phyloP scores from a whole-genome alignment of 1,284 basidiomycete species.

The Anthracocystis panici-leucophaei region DNA sequence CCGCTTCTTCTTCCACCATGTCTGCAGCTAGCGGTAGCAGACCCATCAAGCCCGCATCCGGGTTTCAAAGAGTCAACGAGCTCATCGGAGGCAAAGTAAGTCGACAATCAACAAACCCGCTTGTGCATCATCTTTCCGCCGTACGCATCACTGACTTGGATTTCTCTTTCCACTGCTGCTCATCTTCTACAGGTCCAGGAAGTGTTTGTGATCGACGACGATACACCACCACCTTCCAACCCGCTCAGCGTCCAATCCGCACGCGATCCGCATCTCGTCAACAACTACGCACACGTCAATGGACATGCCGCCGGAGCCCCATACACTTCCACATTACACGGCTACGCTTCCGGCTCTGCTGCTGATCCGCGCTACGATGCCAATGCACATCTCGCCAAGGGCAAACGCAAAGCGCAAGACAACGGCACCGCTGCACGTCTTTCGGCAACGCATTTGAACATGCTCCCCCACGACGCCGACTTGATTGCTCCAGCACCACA shows the following conservation, averaged over 20 bases:
- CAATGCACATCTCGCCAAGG: slow-evolving; percentile 33
- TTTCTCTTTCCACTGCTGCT: background rate
- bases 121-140: background rate
- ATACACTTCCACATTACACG: slow-evolving; percentile 28
- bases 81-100: slow-evolving; percentile 60
- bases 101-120: background rate
- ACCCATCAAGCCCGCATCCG: slow-evolving; percentile 26
- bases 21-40: slow-evolving; percentile 39
- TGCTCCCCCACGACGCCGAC: slow-evolving; percentile 51
- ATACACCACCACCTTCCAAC: slow-evolving; percentile 48
- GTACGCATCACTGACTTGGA: background rate
- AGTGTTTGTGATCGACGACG: slow-evolving; percentile 59
- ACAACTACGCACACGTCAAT: slow-evolving; percentile 42
- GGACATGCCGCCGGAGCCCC: slow-evolving; percentile 29
- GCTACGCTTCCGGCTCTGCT: slow-evolving; percentile 13
- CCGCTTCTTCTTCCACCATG: slow-evolving; percentile 24
- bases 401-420: slow-evolving; percentile 52
- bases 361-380: slow-evolving; percentile 34
- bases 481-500: slow-evolving; percentile 47
- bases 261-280: slow-evolving; percentile 41
- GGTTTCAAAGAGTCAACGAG: slow-evolving; percentile 57
- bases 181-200: slow-evolving; percentile 46
- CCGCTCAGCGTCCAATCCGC: slow-evolving; percentile 53
- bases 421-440: slow-evolving; percentile 11
- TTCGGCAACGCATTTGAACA: slow-evolving; percentile 27